Base-by-base conservation (phyloP, 78 protist genomes). In the Monosiga brevicollis region DNA sequence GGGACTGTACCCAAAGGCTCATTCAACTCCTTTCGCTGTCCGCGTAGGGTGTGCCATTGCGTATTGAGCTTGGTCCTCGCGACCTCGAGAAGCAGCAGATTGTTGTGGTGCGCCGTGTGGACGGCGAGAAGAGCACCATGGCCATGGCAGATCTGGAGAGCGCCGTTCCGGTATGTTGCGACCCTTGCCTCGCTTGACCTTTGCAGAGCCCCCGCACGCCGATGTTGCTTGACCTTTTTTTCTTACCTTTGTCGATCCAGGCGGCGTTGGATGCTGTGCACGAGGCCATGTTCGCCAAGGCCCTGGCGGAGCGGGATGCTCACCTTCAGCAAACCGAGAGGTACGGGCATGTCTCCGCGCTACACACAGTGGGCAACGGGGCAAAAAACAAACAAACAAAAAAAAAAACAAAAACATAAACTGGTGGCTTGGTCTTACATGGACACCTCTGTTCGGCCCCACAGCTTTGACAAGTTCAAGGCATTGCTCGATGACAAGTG, bases 1-100 rank as follows among this genome's bases (percentile, higher is more conserved):
- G 35, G 32, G 10, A 10, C 6, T 77, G 80, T 77, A 3, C 80
- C 22, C 35, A 77, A 3, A 77, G 15, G 22, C 80, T 20, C 6
- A 49, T 15, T 49, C 62, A 49, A 6, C 15, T 49, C 29, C 15
- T 49, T 49, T 6, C 15, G 62, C 62, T 41, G 49, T 29, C 23
- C 37, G 39, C 10, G 29, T 2, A 81, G 43, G 94, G 94, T 29
- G 92, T 93, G 39, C 99, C 99, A 39, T 39, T 97, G 49, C 96
- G 99, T 62, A 72, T 96, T 24, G 99, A 97, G 89, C 39, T 97
- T 24, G 99, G 99, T 36, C 95, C 96, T 24, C 79, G 84, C 41
- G 99, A 97, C 88, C 1, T 97, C 1, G 96, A 37, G n/a, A 36
- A 54, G 76, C 55, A 84, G 35, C 37, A 74, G n/a, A 88, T 84